Base-by-base conservation (phyloP, 768 basidiomycete genomes). In the Pleurotus eryngii region DNA sequence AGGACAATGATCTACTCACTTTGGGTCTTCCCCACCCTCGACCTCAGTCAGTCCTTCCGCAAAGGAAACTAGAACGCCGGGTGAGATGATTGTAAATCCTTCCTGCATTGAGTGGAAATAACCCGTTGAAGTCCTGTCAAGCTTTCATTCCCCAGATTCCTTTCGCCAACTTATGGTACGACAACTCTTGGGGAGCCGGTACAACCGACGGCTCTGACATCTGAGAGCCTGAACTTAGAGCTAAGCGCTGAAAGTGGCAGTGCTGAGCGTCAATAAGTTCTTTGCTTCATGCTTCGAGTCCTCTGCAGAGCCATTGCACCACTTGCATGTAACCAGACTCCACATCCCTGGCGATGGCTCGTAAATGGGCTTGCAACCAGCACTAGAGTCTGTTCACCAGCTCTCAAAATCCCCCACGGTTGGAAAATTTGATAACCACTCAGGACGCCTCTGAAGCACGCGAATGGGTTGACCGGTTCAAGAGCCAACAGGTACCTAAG, bases 391-490 rank as follows among this genome's bases (percentile, higher is more conserved):
- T 35, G 0, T 11, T 35, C 8, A 9, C 8, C 30, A 11, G 11
- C 30, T 35, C 66, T 81, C 20, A 78, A 79, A 61, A 49, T 2
- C 81, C 85, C 42, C 86, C 85, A 1, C 55, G 63, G 48, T 38
- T 82, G 43, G 30, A 51, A 37, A 57, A 60, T 26, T 63, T 81
- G 27, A 59, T 71, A 50, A 70, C 76, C 0, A 63, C 76, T 1
- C 70, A 74, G 55, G 80, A 84, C 46, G 73, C 66, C 11, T 66
- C 71, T 5, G 67, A 74, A 55, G 89, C 87, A 7, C 75, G 79
- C 14, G 63, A 63, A 35, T 90, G 89, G 88, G 64, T 86, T 27
- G 63, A 71, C 1, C 59, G 65, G 17, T 89, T 90, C 67, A 76
- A 73, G 46, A 57, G 62, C 6, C 63, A 65, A 9, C 63, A 68